Conservation (phyloP, 805 yeast genomes). For the Maudiozyma serrabonitensis region DNA sequence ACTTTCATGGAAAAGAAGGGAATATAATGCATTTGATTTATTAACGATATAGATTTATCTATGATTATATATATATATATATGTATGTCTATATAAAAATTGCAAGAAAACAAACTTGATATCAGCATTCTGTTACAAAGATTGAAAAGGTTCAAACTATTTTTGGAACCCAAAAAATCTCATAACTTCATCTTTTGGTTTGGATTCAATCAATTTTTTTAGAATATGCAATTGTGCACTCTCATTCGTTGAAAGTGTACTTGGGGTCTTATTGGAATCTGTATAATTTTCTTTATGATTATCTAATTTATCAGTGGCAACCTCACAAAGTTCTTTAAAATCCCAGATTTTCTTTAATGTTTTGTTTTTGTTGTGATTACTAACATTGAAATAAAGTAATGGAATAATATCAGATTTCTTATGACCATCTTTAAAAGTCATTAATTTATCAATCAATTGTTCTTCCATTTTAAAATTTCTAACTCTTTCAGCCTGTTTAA, state of each 20-base stretch:
- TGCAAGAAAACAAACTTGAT: no score
- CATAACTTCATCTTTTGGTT: conserved; percentile 59
- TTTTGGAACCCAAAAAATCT: conserved; percentile 37
- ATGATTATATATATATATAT: background rate
- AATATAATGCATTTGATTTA: background rate
- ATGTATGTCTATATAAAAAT: no score
- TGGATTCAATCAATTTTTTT: conserved; percentile 50
- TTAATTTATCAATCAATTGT: conserved; percentile 27
- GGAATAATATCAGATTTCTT: conserved; percentile 12
- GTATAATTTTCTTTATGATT: background rate
- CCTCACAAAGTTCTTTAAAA: conserved; percentile 39
- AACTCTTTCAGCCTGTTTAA: conserved; percentile 35
- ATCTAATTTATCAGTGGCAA: conserved; percentile 27
- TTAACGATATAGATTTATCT: background rate
- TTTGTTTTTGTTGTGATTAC: conserved; percentile 20
- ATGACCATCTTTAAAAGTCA: background rate
- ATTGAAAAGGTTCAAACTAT: background rate
- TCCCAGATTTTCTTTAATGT: conserved; percentile 31
- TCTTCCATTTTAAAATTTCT: conserved; percentile 26
- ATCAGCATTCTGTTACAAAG: background rate
- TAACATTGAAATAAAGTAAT: conserved; percentile 30
- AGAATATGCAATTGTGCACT: conserved; percentile 43
- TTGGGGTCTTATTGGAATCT: no score
- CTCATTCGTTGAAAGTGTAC: conserved; percentile 29
- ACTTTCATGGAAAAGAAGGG: no score